These are phyloP conservation scores for Nicotiana undulata DNA, from an alignment of 257 asterid species.

Conservation along the genomic window DNA sequence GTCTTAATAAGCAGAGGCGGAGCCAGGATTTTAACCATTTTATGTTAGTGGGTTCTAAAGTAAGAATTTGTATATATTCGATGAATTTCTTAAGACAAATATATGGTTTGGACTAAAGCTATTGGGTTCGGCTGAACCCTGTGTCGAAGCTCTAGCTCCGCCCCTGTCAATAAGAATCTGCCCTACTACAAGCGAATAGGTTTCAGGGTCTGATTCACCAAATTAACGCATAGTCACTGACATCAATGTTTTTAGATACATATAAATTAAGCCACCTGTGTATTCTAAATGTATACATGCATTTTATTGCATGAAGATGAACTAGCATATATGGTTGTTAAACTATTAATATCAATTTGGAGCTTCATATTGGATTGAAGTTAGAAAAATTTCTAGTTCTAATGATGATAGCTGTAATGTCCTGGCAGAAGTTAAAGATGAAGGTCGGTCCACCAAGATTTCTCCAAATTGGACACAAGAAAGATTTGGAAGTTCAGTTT, in stretches of 20 bases:
- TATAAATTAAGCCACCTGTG: neutral
- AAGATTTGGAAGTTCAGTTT: slow-evolving; percentile 50
- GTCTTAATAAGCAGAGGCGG: neutral
- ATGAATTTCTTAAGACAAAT: too few relatives aligned
- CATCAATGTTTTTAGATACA: neutral
- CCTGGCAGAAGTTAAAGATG: slow-evolving; percentile 85
- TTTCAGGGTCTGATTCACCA: neutral
- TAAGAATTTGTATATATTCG: too few relatives aligned
- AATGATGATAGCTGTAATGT: slow-evolving; percentile 15
- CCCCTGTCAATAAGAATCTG: neutral
- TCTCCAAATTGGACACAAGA: slow-evolving; percentile 58
- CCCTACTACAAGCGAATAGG: neutral
- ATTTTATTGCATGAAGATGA: neutral
- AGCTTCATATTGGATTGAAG: neutral
- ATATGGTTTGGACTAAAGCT: too few relatives aligned
- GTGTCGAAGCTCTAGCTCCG: too few relatives aligned
- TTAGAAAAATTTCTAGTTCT: slow-evolving; percentile 6
- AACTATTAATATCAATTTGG: neutral
- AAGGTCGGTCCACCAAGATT: slow-evolving; percentile 75
- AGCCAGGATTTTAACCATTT: too few relatives aligned
- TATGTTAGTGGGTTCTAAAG: too few relatives aligned
- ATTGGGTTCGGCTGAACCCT: too few relatives aligned
- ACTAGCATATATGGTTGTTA: neutral
- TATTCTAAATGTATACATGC: neutral
- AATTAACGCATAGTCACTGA: neutral